Percentiles rank a stretch among this genome's conserved stretches.
Conservation (phyloP, 805 yeast genomes). For the Cyberlindnera misumaiensis region DNA sequence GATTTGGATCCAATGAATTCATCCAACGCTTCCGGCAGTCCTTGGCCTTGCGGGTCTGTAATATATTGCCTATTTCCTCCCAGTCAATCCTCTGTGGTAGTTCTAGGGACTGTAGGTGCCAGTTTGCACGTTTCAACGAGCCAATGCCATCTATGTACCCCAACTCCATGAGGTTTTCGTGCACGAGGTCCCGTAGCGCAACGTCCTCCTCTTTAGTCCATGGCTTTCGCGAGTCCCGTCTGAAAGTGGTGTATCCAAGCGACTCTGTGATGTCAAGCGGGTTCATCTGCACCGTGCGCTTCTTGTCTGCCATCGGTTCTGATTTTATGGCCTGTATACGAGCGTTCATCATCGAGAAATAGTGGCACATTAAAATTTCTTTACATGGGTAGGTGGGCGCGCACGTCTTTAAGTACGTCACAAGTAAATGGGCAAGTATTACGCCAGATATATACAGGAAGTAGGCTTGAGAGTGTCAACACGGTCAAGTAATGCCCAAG, state of each 20-base stretch:
- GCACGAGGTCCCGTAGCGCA: constrained; percentile 37
- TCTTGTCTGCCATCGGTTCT: constrained; percentile 7
- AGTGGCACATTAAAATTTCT: too few species aligned
- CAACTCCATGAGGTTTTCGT: constrained; percentile 26
- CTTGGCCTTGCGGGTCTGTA: constrained; percentile 57
- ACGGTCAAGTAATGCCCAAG: too few species aligned
- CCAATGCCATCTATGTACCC: constrained; percentile 31
- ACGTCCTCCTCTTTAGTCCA: constrained; percentile 79
- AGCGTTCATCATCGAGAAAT: too few species aligned
- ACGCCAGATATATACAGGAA: too few species aligned
- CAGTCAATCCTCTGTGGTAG: constrained; percentile 42
- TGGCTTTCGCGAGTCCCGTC: constrained; percentile 54
- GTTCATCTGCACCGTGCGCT: constrained; percentile 27
- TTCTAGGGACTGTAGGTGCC: constrained; percentile 17
- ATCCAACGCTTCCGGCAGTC: constrained; percentile 88
- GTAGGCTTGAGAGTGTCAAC: too few species aligned
- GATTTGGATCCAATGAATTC: constrained; percentile 74
- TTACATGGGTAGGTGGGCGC: too few species aligned
- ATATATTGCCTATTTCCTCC: constrained; percentile 48
- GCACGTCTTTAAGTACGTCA: too few species aligned
- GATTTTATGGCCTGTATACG: too few species aligned
- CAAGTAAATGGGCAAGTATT: too few species aligned
- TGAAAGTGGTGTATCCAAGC: constrained; percentile 66
- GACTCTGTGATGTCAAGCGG: constrained; percentile 54
- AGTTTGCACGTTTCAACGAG: constrained; percentile 23